Base-by-base conservation (phyloP, 805 yeast species). In the Danielia oregonensis region DNA sequence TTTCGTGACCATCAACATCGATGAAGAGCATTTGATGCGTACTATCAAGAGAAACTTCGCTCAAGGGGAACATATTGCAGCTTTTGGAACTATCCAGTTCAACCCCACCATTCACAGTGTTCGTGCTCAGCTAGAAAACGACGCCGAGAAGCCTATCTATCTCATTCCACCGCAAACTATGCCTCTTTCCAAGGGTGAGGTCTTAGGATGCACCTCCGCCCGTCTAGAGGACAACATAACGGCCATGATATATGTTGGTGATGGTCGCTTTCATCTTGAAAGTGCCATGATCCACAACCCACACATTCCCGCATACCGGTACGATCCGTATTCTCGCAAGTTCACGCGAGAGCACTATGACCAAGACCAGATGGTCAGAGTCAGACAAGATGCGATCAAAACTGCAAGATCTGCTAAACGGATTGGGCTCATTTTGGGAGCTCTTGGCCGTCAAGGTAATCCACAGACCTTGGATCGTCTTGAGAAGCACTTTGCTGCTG, bases 271-370 rank as follows among this genome's bases (percentile, higher is more conserved):
- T 63, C 98, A 93, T 59, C 65, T 93, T 28, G 98, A 93, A 55
- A 78, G 91, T 33, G 87, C 97, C 5, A 91, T 93, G 97, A 93
- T 93, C 36, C 97, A 89, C 59, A 93, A 93, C 54, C 98, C 98
- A 0, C 77, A 77, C 4, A 74, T 91, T 12, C 94, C 94, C 0
- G 97, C 97, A 0, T 93, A 69, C 59, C 76, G 96, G 50, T 93
- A 93, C 56, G 98, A 93, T 55, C 98, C 98, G 8, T 93, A 93
- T 56, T 84, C 88, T 12, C 72, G 95, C 42, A 88, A 85, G 54
- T 87, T 93, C 61, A 89, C 98, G 1, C 63, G 82, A 29, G 98
- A 93, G 57, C 74, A 76, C 42, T 93, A 87, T 54, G 95, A 86
- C 50, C 96, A 88, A 51, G 73, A 77, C 33, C 93, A 89, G 57